Percentiles rank a stretch among this genome's conserved stretches.
phyloP scores from a whole-genome alignment of 73 alveolate genomes.

The Tetrahymena elliotti region DNA sequence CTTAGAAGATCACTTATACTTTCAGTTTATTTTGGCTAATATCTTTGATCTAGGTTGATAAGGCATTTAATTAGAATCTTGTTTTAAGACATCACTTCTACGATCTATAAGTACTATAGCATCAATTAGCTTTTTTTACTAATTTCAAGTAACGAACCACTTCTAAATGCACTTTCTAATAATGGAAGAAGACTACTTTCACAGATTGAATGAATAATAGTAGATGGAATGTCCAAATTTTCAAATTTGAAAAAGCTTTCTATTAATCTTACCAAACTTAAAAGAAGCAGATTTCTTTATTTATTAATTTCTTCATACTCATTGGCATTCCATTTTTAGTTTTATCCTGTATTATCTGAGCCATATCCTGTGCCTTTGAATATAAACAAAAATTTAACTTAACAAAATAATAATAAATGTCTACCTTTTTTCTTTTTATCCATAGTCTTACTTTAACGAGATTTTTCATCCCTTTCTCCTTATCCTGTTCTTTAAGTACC shows the following conservation, averaged over 20 bases:
- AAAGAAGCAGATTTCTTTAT: conserved; percentile 38
- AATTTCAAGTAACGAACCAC: conserved; percentile 69
- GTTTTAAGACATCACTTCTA: conserved; percentile 48
- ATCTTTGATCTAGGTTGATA: conserved; percentile 40
- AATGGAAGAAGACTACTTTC: conserved; percentile 64
- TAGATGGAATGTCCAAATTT: conserved; percentile 52
- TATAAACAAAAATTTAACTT: not conserved
- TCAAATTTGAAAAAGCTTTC: conserved; percentile 47
- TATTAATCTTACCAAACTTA: conserved; percentile 46
- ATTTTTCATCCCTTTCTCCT: conserved; percentile 30
- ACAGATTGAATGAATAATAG: conserved; percentile 13
- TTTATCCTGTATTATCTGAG: conserved; percentile 49
- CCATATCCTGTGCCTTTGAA: conserved; percentile 71
- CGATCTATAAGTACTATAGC: conserved; percentile 48
- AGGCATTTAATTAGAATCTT: conserved; percentile 18
- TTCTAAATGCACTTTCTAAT: conserved; percentile 65
- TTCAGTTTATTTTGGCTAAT: conserved; percentile 53
- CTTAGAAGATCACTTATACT: conserved; percentile 46
- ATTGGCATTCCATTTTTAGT: conserved; percentile 53
- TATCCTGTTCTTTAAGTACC: conserved; percentile 18
- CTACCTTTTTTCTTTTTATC: not conserved
- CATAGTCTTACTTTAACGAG: not conserved
- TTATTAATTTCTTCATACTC: conserved; percentile 60
- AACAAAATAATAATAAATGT: not conserved
- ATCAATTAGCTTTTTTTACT: conserved; percentile 58